Base-by-base conservation (phyloP, 345 rosid genomes). In the Pugionium dolabratum region DNA sequence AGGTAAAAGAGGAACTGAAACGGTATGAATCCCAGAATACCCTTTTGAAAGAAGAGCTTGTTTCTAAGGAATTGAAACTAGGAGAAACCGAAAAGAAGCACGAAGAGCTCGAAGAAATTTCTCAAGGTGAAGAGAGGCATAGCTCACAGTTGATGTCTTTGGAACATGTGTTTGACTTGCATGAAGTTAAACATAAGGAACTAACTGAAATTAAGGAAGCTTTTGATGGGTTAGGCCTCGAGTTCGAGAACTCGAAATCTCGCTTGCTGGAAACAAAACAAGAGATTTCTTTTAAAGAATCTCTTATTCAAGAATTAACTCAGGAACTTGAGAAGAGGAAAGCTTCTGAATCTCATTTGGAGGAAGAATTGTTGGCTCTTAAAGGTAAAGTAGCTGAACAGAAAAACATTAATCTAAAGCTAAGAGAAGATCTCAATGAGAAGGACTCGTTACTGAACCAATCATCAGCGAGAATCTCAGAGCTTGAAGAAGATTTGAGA, bases 121-220 rank as follows among this genome's bases (percentile, higher is more conserved):
- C 54, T 80, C 88, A 86, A 79, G 86, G 78, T 1, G 91, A 83
- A 71, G 80, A 85, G 82, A 89, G 74, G 66, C 80, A 81, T 32
- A 4, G 34, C 34, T 32, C 34, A 32, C 34, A 32, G 34, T 32
- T 32, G 34, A 32, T 2, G 34, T 32, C 34, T 2, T 32, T 32
- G 34, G 34, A 32, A 32, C 3, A 32, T 32, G 4, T 4, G 1
- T 32, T 32, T 2, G 3, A 32, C 3, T 32, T 32, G 34, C 34
- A 32, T 32, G 4, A 4, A 2, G 34, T 32, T 32, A 32, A 32
- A 32, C 34, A 32, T 32, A 32, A 32, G 34, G 2, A 32, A 32
- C 34, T 32, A 32, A 4, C 34, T 32, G 34, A 32, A 32, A 4
- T 32, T 32, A 32, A 32, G 34, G 34, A 32, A 32, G 18, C 18